These are phyloP conservation scores for Grosmannia penicillata DNA, from an alignment of 2,329 filamentous ascomycete species.

Conservation along the genomic window DNA sequence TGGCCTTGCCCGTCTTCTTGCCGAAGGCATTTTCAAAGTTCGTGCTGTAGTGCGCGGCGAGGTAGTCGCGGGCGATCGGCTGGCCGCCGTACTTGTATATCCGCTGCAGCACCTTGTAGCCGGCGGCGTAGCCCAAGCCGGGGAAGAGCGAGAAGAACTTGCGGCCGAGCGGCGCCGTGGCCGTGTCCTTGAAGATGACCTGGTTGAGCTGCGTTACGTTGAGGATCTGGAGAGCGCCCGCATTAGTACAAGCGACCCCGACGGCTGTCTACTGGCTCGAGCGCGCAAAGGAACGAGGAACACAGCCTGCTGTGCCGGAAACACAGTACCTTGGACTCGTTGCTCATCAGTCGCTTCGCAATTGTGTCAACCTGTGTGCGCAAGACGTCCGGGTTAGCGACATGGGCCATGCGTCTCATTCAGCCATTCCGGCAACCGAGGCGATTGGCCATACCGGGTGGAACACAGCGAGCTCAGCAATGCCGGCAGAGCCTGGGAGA, in stretches of 20 bases:
- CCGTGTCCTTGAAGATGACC: constrained; percentile 89
- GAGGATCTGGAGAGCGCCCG: constrained; percentile 29
- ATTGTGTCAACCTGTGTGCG: constrained; percentile 74
- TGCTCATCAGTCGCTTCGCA: constrained; percentile 98
- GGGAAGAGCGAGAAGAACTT: constrained; percentile 97
- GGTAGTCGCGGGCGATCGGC: constrained; percentile 83
- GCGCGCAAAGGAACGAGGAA: not conserved
- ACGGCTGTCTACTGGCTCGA: no score
- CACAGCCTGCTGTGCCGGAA: not conserved
- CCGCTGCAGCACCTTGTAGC: constrained; percentile 94
- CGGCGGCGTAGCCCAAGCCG: constrained; percentile 89
- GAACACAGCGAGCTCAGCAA: constrained; percentile 85
- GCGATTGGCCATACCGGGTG: constrained; percentile 75
- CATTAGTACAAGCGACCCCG: not conserved
- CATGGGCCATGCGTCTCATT: not conserved
- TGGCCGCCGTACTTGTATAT: constrained; percentile 99
- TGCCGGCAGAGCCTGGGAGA: constrained; percentile 66
- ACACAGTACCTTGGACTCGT: constrained; percentile 58
- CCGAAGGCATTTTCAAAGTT: constrained; percentile 84
- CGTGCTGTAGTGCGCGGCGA: constrained; percentile 62
- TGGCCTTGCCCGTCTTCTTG: constrained; percentile 93
- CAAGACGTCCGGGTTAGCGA: constrained; percentile 12
- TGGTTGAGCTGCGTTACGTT: constrained; percentile 56
- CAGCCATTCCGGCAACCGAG: not conserved
- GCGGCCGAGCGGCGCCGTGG: constrained; percentile 48